phyloP scores from a whole-genome alignment of 116 monocot genomes.

The Dioscorea cayenensis region DNA sequence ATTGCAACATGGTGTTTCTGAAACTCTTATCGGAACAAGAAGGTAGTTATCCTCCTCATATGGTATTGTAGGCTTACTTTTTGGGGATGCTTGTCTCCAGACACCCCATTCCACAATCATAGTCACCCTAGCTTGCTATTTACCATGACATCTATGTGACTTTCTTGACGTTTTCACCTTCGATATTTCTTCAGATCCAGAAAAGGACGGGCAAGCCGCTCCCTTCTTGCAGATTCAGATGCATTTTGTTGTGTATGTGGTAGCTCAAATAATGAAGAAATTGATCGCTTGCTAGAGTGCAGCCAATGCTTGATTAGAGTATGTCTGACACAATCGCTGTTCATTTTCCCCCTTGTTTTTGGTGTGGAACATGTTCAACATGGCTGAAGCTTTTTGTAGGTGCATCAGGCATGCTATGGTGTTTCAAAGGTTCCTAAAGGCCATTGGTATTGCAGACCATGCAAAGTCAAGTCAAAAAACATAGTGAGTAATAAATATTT shows the following conservation, averaged over 20 bases:
- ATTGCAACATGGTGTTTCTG: conserved; percentile 5
- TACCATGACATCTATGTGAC: neutral
- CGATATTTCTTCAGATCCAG: conserved; percentile 18
- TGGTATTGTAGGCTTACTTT: neutral
- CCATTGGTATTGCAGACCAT: conserved; percentile 81
- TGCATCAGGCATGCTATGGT: conserved; percentile 98
- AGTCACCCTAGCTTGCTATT: neutral
- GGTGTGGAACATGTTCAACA: neutral
- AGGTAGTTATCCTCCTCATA: conserved; percentile 29
- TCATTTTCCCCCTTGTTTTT: neutral
- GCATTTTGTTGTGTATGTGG: conserved; percentile 89
- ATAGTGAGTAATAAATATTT: conserved; percentile 40
- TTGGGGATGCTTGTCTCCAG: neutral
- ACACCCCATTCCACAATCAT: neutral
- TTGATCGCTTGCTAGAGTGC: conserved; percentile 65
- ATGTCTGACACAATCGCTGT: conserved; percentile 3
- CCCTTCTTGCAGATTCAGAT: conserved; percentile 33
- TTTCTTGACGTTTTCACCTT: neutral
- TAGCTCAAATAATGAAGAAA: conserved; percentile 61
- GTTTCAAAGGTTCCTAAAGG: conserved; percentile 60
- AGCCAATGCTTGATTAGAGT: conserved; percentile 71
- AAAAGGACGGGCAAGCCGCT: conserved; percentile 9
- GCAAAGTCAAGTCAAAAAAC: conserved; percentile 50
- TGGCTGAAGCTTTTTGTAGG: conserved; percentile 34
- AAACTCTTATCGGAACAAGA: conserved; percentile 17